Evolutionary conservation across 1,139 yeast genomes (phyloP), one percentile per base, ranked within the genome.

Genomic region (Zygoascus hellenicus): DNA sequence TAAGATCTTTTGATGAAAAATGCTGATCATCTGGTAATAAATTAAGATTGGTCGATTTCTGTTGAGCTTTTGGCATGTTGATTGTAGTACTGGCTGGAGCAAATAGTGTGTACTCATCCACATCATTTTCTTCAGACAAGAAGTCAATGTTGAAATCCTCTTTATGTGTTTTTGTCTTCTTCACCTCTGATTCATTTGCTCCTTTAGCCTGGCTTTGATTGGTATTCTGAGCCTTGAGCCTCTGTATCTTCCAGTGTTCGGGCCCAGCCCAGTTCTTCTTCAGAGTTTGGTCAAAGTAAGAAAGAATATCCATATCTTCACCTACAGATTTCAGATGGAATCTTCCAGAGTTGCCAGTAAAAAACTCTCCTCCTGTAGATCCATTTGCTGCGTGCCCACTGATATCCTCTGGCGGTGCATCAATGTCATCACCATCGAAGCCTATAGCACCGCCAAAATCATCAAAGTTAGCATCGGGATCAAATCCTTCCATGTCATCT

Each of bases 231-330:
- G 65, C 67, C 56, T 74, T 82, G 48, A 84, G 70, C 26, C 80
- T 78, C 38, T 77, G 70, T 9, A 90, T 86, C 65, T 84, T 85
- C 97, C 97, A 92, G 65, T 88, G 94, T 53, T 87, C 94, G 5
- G 96, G 92, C 7, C 96, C 96, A 38, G 95, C 77, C 96, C 96
- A 88, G 61, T 79, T 82, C 41, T 77, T 74, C 52, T 74, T 79
- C 67, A 86, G 68, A 14, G 78, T 75, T 51, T 78, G 81, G 60
- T 87, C 95, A 63, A 87, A 86, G 61, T 85, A 85, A 0, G 87
- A 81, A 81, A 88, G 80, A 46, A 87, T 70, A 56, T 83, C 88
- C 49, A 75, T 74, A 55, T 81, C 88, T 54, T 78, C 34, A 9
- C 43, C 47, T 6, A 35, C 41, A 2, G 49, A 38, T 14, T 47